Conservation (phyloP, 1,139 yeast species). For the Diutina mesorugosa region DNA sequence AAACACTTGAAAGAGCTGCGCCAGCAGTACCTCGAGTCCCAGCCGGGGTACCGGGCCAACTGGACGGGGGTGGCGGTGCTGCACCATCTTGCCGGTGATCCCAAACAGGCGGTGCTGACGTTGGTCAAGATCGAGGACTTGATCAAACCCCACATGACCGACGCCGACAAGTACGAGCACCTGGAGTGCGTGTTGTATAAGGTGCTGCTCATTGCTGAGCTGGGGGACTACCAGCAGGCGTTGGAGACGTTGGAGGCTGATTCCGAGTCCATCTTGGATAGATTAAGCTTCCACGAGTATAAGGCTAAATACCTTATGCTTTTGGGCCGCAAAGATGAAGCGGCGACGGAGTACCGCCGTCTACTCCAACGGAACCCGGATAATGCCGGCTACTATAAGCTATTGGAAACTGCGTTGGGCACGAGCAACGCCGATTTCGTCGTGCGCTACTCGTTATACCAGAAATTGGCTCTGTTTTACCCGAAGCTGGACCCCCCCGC, state of each 20-base stretch:
- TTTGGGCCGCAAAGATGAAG: conserved; percentile 31
- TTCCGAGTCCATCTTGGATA: conserved; percentile 46
- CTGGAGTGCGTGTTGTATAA: conserved; percentile 72
- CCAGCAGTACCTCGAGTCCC: conserved; percentile 55
- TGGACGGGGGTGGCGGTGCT: conserved; percentile 91
- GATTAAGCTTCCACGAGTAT: conserved; percentile 49
- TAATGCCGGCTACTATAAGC: conserved; percentile 47
- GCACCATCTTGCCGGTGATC: conserved; percentile 62
- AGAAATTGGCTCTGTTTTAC: conserved; percentile 51
- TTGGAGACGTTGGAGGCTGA: conserved; percentile 46
- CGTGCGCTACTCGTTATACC: conserved; percentile 44
- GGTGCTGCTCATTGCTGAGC: conserved; percentile 48
- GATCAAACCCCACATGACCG: conserved; percentile 54
- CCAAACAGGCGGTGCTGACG: conserved; percentile 55
- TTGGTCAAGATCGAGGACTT: conserved; percentile 63
- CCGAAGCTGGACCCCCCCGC: conserved; percentile 79
- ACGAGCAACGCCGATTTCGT: conserved; percentile 18
- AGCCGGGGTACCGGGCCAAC: conserved; percentile 78
- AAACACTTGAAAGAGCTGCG: conserved; percentile 52
- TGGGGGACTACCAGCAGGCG: conserved; percentile 55
- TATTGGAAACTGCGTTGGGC: conserved; percentile 53
- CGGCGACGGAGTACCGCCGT: conserved; percentile 55
- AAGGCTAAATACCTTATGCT: conserved; percentile 46
- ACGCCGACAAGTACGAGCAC: conserved; percentile 60
- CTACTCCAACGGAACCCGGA: conserved; percentile 83